phyloP scores from a whole-genome alignment of 2,329 filamentous ascomycete species.

The Dothideomycetes sp. region DNA sequence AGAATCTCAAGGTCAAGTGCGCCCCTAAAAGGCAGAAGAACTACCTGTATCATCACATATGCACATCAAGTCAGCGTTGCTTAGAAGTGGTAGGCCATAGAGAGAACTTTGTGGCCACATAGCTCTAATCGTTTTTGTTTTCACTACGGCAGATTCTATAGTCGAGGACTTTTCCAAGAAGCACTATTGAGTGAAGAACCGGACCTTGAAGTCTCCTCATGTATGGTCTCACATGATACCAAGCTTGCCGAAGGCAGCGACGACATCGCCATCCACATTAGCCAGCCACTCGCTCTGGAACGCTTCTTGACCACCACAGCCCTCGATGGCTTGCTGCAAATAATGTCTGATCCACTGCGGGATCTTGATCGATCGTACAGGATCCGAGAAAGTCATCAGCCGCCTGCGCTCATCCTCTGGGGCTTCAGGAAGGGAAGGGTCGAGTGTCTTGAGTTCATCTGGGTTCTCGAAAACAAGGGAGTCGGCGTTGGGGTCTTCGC shows the following conservation, averaged over 20 bases:
- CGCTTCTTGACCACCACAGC: constrained; percentile 50
- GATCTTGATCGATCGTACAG: constrained; percentile 55
- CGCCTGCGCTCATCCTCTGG: constrained; percentile 36
- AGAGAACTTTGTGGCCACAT: too few species aligned
- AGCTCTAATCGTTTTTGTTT: too few species aligned
- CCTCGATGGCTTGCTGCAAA: constrained; percentile 47
- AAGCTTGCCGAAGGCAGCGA: constrained; percentile 47
- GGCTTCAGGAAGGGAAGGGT: constrained; percentile 21
- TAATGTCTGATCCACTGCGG: constrained; percentile 54
- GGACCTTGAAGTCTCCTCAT: too few species aligned
- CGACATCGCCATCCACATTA: constrained; percentile 65
- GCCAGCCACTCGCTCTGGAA: constrained; percentile 60
- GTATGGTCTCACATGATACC: constrained; percentile 23
- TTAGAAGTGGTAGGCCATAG: too few species aligned
- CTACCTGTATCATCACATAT: too few species aligned
- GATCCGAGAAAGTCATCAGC: constrained; percentile 47
- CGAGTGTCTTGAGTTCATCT: constrained; percentile 12
- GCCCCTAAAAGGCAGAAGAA: too few species aligned
- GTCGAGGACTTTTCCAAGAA: too few species aligned
- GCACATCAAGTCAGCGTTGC: too few species aligned
- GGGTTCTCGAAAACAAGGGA: constrained; percentile 29
- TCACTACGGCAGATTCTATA: too few species aligned
- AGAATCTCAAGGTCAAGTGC: too few species aligned
- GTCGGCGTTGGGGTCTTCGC: constrained; percentile 28
- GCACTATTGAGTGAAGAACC: too few species aligned